Conservation (phyloP, 768 basidiomycete species). For the Exidia glandulosa region DNA sequence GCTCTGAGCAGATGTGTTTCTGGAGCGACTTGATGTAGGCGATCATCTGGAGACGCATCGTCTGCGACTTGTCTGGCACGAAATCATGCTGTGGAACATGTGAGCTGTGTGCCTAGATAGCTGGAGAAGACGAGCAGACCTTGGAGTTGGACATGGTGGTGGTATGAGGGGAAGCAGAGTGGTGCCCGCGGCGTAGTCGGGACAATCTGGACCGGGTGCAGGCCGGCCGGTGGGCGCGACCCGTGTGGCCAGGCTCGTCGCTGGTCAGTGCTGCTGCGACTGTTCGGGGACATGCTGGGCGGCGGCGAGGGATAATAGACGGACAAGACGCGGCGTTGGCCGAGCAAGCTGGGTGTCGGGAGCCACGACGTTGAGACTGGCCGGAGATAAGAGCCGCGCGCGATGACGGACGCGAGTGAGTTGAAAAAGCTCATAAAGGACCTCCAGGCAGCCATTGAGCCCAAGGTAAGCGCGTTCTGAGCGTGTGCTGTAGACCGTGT, state of each 20-base stretch:
- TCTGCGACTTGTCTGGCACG: not conserved
- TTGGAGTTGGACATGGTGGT: not conserved
- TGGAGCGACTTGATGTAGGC: conserved; percentile 69
- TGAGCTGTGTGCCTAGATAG: not conserved
- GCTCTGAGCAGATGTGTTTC: conserved; percentile 58
- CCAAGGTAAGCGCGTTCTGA: conserved; percentile 35
- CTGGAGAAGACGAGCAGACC: not conserved
- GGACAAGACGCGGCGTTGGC: too few species aligned
- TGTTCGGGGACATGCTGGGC: too few species aligned
- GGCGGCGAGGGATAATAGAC: too few species aligned
- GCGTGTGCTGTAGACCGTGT: not conserved
- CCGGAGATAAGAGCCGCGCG: not conserved
- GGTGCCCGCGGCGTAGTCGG: not conserved
- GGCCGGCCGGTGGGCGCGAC: too few species aligned
- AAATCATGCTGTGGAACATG: not conserved
- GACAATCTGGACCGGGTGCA: not conserved
- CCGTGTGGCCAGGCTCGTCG: too few species aligned
- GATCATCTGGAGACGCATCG: conserved; percentile 72
- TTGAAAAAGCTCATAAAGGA: conserved; percentile 74
- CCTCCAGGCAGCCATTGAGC: conserved; percentile 50
- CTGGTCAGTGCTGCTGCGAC: too few species aligned
- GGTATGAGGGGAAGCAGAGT: not conserved
- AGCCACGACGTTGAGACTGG: not conserved
- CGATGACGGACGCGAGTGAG: conserved; percentile 33
- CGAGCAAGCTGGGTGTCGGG: too few species aligned